These are phyloP conservation scores for Magnolia changhungtana DNA, from an alignment of 164 flowering plant species.

Conservation along the genomic window DNA sequence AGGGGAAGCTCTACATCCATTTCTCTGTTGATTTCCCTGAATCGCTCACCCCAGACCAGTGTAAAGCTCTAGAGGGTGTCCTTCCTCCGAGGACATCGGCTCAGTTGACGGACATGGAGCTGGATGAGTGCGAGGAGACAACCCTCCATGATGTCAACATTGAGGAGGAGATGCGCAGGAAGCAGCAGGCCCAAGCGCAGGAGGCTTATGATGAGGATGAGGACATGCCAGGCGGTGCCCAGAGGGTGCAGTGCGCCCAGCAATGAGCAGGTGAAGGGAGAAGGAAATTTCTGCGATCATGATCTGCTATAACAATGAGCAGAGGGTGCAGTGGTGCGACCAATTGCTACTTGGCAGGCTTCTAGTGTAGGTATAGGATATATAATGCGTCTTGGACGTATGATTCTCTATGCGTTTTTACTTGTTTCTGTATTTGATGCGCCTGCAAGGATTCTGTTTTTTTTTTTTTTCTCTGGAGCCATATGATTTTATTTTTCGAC, in stretches of 20 bases:
- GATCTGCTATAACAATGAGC: no score
- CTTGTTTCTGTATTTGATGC: no score
- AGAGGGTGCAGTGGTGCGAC: no score
- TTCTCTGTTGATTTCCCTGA: constrained; percentile 87
- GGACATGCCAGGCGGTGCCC: constrained; percentile 53
- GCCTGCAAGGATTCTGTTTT: no score
- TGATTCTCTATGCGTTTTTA: no score
- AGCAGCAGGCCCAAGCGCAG: constrained; percentile 48
- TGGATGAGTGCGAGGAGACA: constrained; percentile 94
- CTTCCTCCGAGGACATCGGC: constrained; percentile 48
- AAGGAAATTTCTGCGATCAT: no score
- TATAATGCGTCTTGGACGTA: no score
- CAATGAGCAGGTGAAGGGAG: constrained; percentile 30
- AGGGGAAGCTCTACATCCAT: constrained; percentile 84
- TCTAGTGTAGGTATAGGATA: no score
- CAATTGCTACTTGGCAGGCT: no score
- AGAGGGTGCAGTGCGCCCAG: constrained; percentile 82
- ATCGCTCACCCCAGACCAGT: constrained; percentile 55
- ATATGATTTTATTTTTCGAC: no score
- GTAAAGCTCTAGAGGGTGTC: constrained; percentile 48
- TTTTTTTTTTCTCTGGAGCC: no score
- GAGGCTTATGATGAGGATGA: constrained; percentile 87
- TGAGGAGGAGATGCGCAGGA: constrained; percentile 87
- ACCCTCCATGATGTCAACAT: constrained; percentile 84
- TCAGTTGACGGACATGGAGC: constrained; percentile 66